A percentile compares a stretch with the other conserved stretches of the same genome.
Conservation (phyloP, 1,139 yeast genomes). For the Nakaseomyces nivariensis region DNA sequence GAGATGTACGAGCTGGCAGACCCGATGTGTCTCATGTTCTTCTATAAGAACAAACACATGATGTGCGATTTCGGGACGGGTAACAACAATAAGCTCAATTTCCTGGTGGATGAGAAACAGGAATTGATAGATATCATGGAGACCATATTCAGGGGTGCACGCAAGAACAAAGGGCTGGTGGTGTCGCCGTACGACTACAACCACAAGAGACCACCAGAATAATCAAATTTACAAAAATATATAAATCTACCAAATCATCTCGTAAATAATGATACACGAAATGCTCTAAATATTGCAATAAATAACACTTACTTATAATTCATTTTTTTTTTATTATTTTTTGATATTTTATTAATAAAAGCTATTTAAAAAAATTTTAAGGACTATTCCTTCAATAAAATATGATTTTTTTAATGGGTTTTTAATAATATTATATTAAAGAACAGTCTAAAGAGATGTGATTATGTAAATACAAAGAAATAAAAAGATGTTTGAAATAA, state of each 20-base stretch:
- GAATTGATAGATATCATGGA: constrained; percentile 88
- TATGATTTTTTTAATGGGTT: not conserved
- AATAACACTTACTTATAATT: not conserved
- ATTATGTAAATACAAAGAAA: constrained; percentile 3
- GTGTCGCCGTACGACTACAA: constrained; percentile 51
- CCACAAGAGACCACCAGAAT: constrained; percentile 16
- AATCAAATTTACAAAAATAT: not conserved
- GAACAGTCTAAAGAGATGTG: constrained; percentile 2
- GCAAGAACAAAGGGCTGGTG: constrained; percentile 87
- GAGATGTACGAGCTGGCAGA: constrained; percentile 89
- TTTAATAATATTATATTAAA: constrained; percentile 4
- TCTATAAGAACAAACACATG: constrained; percentile 90
- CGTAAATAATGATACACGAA: not conserved
- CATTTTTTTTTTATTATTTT: not conserved
- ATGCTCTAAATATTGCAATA: not conserved
- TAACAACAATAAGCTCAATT: constrained; percentile 86
- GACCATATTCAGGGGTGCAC: constrained; percentile 81
- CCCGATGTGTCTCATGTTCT: constrained; percentile 88
- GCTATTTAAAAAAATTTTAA: not conserved
- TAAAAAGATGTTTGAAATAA: not conserved
- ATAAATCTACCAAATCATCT: not conserved
- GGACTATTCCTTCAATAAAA: not conserved
- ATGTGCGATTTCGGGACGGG: constrained; percentile 99
- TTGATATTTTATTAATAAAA: not conserved
- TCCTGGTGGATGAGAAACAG: constrained; percentile 68